A percentile compares a stretch with the other conserved stretches of the same genome.
phyloP scores from a whole-genome alignment of 129 eudicot genomes.

The Chrysanthemum seticuspe region DNA sequence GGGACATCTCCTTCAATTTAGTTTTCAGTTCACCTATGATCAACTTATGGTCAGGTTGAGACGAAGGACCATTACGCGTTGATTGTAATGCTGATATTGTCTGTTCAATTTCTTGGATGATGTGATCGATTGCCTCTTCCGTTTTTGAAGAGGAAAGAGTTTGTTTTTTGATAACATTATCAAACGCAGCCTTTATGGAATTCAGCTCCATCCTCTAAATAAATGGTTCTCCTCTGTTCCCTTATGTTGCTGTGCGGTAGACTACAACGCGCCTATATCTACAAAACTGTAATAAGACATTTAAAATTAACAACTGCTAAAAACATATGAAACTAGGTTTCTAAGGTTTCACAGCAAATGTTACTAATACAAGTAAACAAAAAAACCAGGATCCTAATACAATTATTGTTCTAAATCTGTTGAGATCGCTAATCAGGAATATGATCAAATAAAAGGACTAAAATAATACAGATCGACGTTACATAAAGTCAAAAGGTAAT shows the following conservation, averaged over 20 bases:
- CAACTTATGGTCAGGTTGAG: conserved; percentile 47
- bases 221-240: conserved; percentile 14
- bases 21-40: conserved; percentile 60
- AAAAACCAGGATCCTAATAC: too few species aligned
- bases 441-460: too few species aligned
- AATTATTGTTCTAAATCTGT: too few species aligned
- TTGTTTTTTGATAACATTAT: conserved; percentile 75
- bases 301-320: background rate
- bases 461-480: too few species aligned
- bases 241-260: conserved; percentile 9
- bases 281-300: conserved; percentile 4
- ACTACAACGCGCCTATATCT: background rate
- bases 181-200: conserved; percentile 72
- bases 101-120: conserved; percentile 58
- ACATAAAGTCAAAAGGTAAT: too few species aligned
- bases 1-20: conserved; percentile 65
- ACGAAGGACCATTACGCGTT: conserved; percentile 21
- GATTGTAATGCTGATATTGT: conserved; percentile 65
- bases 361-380: too few species aligned
- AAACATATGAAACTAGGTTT: background rate
- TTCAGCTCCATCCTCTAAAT: conserved; percentile 61
- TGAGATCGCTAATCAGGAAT: too few species aligned
- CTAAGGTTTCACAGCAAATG: background rate
- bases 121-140: conserved; percentile 60
- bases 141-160: conserved; percentile 58